Conservation (phyloP, 495 filamentous ascomycete genomes). For the Choiromyces venosus region DNA sequence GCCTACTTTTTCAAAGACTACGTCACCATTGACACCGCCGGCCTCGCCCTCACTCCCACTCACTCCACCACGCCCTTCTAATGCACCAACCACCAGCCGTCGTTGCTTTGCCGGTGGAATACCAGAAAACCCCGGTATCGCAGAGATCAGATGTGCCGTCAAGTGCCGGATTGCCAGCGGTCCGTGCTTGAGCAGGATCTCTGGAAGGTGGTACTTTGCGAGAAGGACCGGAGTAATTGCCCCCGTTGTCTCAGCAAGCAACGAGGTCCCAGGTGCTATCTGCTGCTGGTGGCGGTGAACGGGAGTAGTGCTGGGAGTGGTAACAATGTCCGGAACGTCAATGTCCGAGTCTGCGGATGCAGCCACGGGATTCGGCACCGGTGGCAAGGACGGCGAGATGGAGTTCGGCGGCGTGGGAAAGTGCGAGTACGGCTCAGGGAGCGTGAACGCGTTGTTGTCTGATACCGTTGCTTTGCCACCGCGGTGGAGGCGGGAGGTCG, state of each 20-base stretch:
- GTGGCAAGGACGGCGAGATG: slow-evolving; percentile 81
- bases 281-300: slow-evolving; percentile 44
- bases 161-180: slow-evolving; percentile 90
- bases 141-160: slow-evolving; percentile 86
- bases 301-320: slow-evolving; percentile 49
- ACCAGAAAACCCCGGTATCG: slow-evolving; percentile 84
- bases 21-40: slow-evolving; percentile 65
- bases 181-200: slow-evolving; percentile 81
- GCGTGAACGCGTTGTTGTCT: slow-evolving; percentile 35
- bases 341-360: slow-evolving; percentile 55
- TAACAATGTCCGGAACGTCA: slow-evolving; percentile 76
- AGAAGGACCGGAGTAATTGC: slow-evolving; percentile 80
- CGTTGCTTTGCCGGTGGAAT: slow-evolving; percentile 90
- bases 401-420: slow-evolving; percentile 94
- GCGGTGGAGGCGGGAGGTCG: slow-evolving; percentile 34
- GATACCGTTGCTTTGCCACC: slow-evolving; percentile 38
- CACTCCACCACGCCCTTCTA: slow-evolving; percentile 40
- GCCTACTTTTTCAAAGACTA: slow-evolving; percentile 91
- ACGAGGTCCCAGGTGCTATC: slow-evolving; percentile 42
- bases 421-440: slow-evolving; percentile 45
- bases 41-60: slow-evolving; percentile 43
- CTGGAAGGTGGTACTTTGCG: slow-evolving; percentile 84
- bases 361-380: slow-evolving; percentile 55
- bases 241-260: slow-evolving; percentile 62
- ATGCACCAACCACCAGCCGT: slow-evolving; percentile 48